A percentile compares a stretch with the other conserved stretches of the same genome.
phyloP scores from a whole-genome alignment of 495 filamentous ascomycete species.

The Xylaria castorea region DNA sequence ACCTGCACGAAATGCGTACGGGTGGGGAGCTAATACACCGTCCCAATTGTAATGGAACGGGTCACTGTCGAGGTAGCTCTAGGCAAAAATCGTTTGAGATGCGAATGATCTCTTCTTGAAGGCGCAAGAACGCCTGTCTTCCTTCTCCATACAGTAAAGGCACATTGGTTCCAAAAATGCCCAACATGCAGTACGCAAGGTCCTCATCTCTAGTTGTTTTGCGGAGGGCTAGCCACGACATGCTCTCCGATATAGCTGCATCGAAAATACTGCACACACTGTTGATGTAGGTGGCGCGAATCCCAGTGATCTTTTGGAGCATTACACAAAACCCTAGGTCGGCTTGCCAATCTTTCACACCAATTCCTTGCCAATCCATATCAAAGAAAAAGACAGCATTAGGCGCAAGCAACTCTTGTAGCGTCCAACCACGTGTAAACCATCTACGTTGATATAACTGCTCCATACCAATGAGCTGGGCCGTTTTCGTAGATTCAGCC shows the following conservation, averaged over 20 bases:
- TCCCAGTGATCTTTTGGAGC: neutral
- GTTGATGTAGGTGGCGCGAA: neutral
- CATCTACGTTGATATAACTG: neutral
- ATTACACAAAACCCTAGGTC: too few relatives aligned
- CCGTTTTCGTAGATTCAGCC: too few relatives aligned
- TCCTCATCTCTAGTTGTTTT: neutral
- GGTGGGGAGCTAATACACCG: neutral
- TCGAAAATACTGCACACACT: neutral
- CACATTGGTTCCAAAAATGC: conserved; percentile 7
- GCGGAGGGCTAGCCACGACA: neutral
- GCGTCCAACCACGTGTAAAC: neutral
- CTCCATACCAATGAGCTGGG: neutral
- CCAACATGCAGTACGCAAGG: neutral
- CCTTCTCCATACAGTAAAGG: neutral
- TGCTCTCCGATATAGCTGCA: neutral
- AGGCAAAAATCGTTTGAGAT: neutral
- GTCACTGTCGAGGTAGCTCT: neutral
- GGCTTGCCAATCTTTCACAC: neutral
- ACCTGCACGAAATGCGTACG: neutral
- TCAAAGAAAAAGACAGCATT: neutral
- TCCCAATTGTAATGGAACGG: neutral
- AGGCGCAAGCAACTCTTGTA: neutral
- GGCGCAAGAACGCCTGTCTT: neutral
- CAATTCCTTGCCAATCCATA: neutral
- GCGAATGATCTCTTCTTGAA: neutral